Base-by-base conservation (phyloP, 768 basidiomycete species). In the Trametopsis cervina region DNA sequence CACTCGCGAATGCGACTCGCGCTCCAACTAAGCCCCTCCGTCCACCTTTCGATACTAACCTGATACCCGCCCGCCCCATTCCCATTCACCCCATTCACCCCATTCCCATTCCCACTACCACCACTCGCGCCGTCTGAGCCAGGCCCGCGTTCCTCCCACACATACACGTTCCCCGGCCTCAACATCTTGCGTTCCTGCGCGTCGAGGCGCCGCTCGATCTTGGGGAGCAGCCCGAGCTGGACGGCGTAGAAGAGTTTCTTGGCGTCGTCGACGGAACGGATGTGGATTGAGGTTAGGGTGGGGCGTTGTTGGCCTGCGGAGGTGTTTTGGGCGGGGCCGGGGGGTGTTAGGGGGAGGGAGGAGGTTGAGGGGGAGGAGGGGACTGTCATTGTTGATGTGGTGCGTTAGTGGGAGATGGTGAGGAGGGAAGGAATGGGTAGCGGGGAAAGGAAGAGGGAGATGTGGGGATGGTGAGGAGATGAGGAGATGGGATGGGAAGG, bases 21-120 rank as follows among this genome's bases (percentile, higher is more conserved):
- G 36, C 83, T 85, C 88, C 88, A 90, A 54, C 82, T 75, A 57
- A 82, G 75, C 20, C 88, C 88, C 62, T 90, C 88, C 3, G 88
- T 90, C 65, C 88, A 90, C 23, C 88, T 76, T 60, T 90, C 89
- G 60, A 90, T 90, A 24, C 85, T 84, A 25, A 87, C 72, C 12
- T 52, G 44, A 40, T 52, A 52, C 21, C 38, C 42, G 13, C 42
- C 33, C 47, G 39, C 27, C 26, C 39, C 40, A 13, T 24, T 24
- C n/a, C 13, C 4, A 27, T 21, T 40, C 26, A n/a, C 50, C 42
- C 25, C 33, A 17, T 21, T 38, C n/a, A n/a, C n/a, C 21, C 40
- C 40, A 29, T 48, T 25, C 47, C 21, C 27, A 13, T 17, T 20
- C 22, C 33, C 45, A 4, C 22, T 10, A 15, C 10, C 33, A 18